Percentiles rank a stretch among this genome's conserved stretches.
Evolutionary conservation across 306 rosid genomes (phyloP).

Genomic region (Ormosia semicastrata): DNA sequence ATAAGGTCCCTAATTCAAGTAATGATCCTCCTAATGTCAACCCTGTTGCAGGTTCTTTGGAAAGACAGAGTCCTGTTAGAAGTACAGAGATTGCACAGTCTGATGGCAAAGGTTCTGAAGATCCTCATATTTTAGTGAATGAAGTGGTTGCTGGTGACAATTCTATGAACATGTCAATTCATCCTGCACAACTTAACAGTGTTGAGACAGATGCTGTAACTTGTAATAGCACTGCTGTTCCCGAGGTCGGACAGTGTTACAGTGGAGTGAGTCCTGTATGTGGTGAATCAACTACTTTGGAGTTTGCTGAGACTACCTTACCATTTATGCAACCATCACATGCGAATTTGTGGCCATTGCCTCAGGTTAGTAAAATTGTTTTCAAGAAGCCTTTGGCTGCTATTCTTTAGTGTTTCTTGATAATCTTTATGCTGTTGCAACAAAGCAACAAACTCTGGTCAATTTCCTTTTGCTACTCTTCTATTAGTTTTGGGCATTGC

Average conservation of each 20-base stretch:
- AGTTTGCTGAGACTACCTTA: slow-evolving; percentile 20
- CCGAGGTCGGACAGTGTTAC: slow-evolving; percentile 8
- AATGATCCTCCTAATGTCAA: slow-evolving; percentile 15
- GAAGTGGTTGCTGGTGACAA: slow-evolving; percentile 13
- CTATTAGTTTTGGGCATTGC: background rate
- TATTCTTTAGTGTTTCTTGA: slow-evolving; percentile 12
- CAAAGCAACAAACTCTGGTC: background rate
- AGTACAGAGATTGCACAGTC: background rate
- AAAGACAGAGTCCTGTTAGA: slow-evolving; percentile 22
- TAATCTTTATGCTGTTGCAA: background rate
- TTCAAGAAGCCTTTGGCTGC: slow-evolving; percentile 1
- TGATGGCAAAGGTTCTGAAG: slow-evolving; percentile 7
- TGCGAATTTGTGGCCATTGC: slow-evolving; percentile 5
- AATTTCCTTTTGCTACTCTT: background rate
- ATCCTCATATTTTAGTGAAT: slow-evolving; percentile 7
- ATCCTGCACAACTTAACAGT: slow-evolving; percentile 16
- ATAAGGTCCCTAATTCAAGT: background rate
- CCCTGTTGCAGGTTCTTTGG: slow-evolving; percentile 14
- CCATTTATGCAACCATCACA: slow-evolving; percentile 21
- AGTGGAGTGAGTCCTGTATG: slow-evolving; percentile 5
- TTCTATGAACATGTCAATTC: slow-evolving; percentile 4
- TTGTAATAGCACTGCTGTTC: slow-evolving; percentile 7
- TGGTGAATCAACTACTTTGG: slow-evolving; percentile 17
- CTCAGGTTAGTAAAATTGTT: slow-evolving; percentile 34
- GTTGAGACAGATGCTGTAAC: slow-evolving; percentile 12